Percentiles rank a stretch among this genome's conserved stretches.
Conservation (phyloP, 306 rosid species). For the Castanospermum australe region DNA sequence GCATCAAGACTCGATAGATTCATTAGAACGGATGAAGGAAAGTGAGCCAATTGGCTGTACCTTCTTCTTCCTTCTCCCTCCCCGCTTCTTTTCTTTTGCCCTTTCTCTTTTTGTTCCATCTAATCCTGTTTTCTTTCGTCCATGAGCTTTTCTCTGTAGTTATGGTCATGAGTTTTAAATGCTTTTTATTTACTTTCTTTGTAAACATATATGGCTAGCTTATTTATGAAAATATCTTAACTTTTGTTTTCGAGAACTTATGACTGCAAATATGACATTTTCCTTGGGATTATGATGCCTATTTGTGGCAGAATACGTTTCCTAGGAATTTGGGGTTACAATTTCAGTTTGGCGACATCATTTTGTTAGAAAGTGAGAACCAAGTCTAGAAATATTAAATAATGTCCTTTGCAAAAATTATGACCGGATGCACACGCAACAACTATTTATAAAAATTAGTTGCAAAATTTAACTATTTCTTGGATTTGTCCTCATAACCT, state of each 20-base stretch:
- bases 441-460: not conserved
- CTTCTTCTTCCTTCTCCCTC: not conserved
- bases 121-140: conserved; percentile 3
- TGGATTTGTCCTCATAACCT: conserved; percentile 1
- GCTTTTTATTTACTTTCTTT: conserved; percentile 6
- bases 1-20: conserved; percentile 12
- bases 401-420: not conserved
- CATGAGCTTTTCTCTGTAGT: conserved; percentile 21
- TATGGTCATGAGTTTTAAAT: conserved; percentile 31
- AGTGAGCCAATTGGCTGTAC: not conserved
- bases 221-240: conserved; percentile 29
- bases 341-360: not conserved
- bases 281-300: conserved; percentile 8
- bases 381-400: not conserved
- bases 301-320: not conserved
- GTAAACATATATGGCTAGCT: not conserved
- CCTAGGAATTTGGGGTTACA: not conserved
- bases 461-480: conserved; percentile 5
- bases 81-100: not conserved
- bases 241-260: not conserved
- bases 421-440: not conserved
- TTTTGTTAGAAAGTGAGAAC: conserved; percentile 12
- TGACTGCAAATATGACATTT: not conserved
- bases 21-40: conserved; percentile 9
- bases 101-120: not conserved